Evolutionary conservation across 345 rosid genomes (phyloP), one percentile per base, ranked within the genome.

Genomic region (Eucalyptus rudis): DNA sequence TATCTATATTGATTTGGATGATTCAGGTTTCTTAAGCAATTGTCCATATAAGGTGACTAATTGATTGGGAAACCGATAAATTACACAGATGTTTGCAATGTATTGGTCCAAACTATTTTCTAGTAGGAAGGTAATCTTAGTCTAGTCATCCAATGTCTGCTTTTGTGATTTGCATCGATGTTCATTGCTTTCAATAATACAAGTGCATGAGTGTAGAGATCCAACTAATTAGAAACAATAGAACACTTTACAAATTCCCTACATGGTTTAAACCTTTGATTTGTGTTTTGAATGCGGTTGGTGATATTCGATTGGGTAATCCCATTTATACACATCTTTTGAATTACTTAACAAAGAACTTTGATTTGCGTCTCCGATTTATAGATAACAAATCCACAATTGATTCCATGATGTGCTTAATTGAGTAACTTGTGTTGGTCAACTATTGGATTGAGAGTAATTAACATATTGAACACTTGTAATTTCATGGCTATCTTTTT

Each of bases 81-180:
- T 64, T n/a, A 64, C 76, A 64, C 20, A 4, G 36, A 31, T n/a
- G 36, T 64, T 20, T 36, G 22, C 13, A 5, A 71, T 71, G 22
- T 36, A 36, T 20, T 11, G 13, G 13, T 36, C 45, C 81, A 20
- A 71, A 36, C 19, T 36, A 22, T 17, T 68, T 68, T 33, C 2
- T 33, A 33, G 8, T 19, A 19, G 25, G 45, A 71, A 71, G 45
- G 81, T 71, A 19, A 33, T 36, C 81, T 10, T 71, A 71, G 3
- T 19, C 43, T 71, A 1, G 27, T 64, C 22, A 10, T 36, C 14
- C 47, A 20, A 36, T 76, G 12, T 76, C 20, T 36, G 47, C 45
- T 10, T 36, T 27, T 36, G 3, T 0, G 11, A 4, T 36, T 76
- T 1, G 45, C 4, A 20, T 76, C 0, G 2, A 36, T 76, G 15